Evolutionary conservation across 139 green algal species (phyloP).

Genomic region (Tetraselmis chui): DNA sequence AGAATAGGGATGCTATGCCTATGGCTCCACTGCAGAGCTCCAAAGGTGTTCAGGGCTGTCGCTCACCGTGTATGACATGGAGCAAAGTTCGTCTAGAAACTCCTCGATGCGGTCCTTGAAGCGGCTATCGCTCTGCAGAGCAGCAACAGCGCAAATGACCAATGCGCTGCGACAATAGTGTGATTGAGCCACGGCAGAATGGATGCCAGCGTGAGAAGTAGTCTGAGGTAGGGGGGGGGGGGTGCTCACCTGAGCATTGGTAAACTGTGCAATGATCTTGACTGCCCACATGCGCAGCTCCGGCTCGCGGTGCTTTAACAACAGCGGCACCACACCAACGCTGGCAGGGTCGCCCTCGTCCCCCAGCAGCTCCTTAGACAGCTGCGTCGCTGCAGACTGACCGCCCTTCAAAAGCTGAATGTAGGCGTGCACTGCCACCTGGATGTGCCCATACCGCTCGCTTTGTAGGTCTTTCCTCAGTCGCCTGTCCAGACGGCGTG

Average conservation of each 20-base stretch:
- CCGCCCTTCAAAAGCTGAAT: constrained; percentile 22
- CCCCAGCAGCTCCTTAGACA: constrained; percentile 38
- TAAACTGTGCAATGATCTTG: constrained; percentile 30
- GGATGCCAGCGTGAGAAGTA: too few relatives aligned
- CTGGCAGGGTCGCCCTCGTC: background rate
- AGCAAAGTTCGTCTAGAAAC: background rate
- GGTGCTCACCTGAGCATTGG: constrained; percentile 22
- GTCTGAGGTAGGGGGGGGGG: background rate
- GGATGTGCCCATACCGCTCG: constrained; percentile 29
- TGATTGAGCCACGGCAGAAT: too few relatives aligned
- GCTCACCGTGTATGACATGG: background rate
- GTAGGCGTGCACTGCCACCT: constrained; percentile 35
- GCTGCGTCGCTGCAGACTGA: constrained; percentile 15
- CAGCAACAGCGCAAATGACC: too few relatives aligned
- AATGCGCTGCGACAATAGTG: too few relatives aligned
- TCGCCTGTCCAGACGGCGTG: constrained; percentile 33
- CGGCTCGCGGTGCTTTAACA: constrained; percentile 18
- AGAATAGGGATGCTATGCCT: too few relatives aligned
- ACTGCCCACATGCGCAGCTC: constrained; percentile 22
- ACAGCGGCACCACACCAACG: constrained; percentile 17
- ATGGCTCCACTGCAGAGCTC: too few relatives aligned
- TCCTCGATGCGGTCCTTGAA: background rate
- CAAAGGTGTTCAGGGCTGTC: too few relatives aligned
- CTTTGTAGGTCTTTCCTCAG: constrained; percentile 31
- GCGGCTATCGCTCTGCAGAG: background rate